Evolutionary conservation across 140 eudicot species (phyloP).

Genomic region (Bidens hawaiensis): DNA sequence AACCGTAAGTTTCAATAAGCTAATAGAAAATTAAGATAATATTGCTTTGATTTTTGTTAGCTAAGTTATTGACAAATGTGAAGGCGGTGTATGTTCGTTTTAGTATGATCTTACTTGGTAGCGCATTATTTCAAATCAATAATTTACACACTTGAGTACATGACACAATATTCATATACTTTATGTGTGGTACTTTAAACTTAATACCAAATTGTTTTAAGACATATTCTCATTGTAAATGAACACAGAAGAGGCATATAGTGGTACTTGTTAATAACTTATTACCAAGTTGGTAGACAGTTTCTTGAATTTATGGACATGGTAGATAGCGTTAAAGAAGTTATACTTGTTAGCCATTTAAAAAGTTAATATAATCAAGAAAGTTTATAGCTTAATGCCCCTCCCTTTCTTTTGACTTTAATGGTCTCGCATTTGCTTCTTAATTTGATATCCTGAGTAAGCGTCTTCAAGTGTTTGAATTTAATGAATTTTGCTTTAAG

Average conservation of each 20-base stretch:
- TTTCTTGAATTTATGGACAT: background rate
- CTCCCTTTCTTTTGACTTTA: conserved; percentile 14
- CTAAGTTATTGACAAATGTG: background rate
- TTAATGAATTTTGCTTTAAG: background rate
- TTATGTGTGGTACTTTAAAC: background rate
- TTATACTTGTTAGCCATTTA: background rate
- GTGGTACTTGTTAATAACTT: background rate
- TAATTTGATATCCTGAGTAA: background rate
- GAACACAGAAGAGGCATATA: background rate
- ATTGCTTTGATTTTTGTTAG: background rate
- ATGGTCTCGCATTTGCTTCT: background rate
- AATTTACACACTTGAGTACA: background rate
- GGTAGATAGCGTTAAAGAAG: conserved; percentile 1
- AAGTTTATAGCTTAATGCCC: background rate
- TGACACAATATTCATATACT: background rate
- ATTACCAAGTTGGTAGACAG: background rate
- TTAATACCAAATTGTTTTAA: background rate
- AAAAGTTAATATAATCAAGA: background rate
- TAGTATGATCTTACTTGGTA: conserved; percentile 9
- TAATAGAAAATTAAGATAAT: background rate
- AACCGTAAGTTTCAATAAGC: background rate
- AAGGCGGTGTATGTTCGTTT: background rate
- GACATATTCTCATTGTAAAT: background rate
- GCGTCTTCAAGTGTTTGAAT: background rate
- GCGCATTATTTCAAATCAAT: background rate